A percentile compares a stretch with the other conserved stretches of the same genome.
Evolutionary conservation across 2,329 filamentous ascomycete species (phyloP).

Genomic region (Cladophialophora bantiana): DNA sequence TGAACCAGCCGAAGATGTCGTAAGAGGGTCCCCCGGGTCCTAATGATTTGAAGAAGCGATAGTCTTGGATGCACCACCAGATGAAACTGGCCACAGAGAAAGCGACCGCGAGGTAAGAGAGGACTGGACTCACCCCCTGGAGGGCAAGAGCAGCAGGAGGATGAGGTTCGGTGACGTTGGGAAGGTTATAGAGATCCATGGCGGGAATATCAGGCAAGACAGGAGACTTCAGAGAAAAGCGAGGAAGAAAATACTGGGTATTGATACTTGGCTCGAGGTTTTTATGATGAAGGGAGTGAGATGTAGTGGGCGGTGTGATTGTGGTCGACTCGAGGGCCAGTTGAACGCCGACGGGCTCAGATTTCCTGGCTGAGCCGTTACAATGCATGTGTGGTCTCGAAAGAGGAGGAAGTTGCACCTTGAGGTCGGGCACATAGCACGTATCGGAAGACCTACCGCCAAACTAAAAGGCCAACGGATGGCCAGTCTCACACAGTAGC

Average conservation of each 20-base stretch:
- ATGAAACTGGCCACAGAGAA: constrained; percentile 17
- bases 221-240: constrained; percentile 6
- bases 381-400: constrained; percentile 13
- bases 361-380: constrained; percentile 20
- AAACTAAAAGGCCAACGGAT: constrained; percentile 12
- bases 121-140: constrained; percentile 19
- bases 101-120: constrained; percentile 19
- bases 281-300: constrained; percentile 10
- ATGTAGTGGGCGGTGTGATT: constrained; percentile 24
- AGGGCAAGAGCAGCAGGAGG: constrained; percentile 1
- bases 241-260: constrained; percentile 1
- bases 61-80: constrained; percentile 43
- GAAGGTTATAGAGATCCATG: constrained; percentile 33
- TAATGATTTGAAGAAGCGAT: constrained; percentile 47
- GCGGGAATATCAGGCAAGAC: background rate
- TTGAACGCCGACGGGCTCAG: constrained; percentile 22
- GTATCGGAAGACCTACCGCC: constrained; percentile 34
- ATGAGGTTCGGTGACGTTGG: constrained; percentile 32
- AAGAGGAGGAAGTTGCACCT: constrained; percentile 24
- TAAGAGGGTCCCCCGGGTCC: constrained; percentile 48
- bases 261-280: constrained; percentile 13
- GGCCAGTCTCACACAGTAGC: constrained; percentile 7
- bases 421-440: constrained; percentile 12
- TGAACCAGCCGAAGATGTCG: constrained; percentile 48
- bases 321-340: constrained; percentile 22